Evolutionary conservation across 2,329 filamentous ascomycete species (phyloP), one percentile per base, ranked within the genome.

Genomic region (Hypoxylon sp.): DNA sequence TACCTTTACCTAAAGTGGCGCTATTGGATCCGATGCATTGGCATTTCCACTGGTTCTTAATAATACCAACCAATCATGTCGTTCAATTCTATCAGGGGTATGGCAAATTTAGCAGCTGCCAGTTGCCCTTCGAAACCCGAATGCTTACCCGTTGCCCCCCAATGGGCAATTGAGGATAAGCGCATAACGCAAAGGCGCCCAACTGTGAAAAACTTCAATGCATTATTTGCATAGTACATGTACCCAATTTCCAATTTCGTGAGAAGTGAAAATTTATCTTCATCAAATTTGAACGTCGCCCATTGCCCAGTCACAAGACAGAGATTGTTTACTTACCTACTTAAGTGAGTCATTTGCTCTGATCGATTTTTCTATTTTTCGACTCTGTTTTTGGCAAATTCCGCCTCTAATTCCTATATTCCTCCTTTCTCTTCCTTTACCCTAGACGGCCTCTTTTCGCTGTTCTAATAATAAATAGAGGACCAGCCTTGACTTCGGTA

Each of bases 111-210:
- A 30, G 13, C 40, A 34, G 15, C 15, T 41, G 37, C 25, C 37
- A 19, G 31, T 27, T 36, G 41, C 23, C 12, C 5, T 17, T 19
- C 23, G 8, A 38, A 15, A 9, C 17, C 16, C 26, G 21, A 25
- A 25, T 25, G 26, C 21, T 27, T 38, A 26, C 15, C 29, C 16
- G 35, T 26, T 35, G 20, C 27, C 15, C 19, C 23, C 25, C 20
- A 11, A 36, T 20, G 15, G 13, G 19, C 21, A 37, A 35, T 23
- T 46, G 21, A 45, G 36, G 51, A 55, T 25, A 15, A 32, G 51
- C 53, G 57, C 51, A 62, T 56, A 58, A 60, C 45, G 59, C 59
- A 62, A 26, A 43, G 42, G 51, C 47, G 56, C 59, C 59, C 57
- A 60, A 62, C 52, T 9, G 42, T 41, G 43, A 57, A 59, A 59